Evolutionary conservation across 768 basidiomycete genomes (phyloP), one percentile per base, ranked within the genome.

Genomic region (Cytidiella melzeri): DNA sequence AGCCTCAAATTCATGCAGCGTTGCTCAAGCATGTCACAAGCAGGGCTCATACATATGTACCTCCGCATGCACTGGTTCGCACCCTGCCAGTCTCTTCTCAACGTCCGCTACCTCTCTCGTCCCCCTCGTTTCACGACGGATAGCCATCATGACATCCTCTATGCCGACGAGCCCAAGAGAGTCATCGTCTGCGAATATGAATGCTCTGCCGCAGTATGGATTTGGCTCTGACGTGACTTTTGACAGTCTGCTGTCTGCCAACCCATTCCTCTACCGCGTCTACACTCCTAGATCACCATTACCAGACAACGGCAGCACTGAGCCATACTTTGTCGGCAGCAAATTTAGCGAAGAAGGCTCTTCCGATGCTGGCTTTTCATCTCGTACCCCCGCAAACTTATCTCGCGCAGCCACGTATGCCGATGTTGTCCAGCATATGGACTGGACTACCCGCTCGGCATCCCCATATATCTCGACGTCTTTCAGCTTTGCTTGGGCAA

Each of bases 401-500:
- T 44, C 53, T 58, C 62, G 25, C 65, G 55, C 47, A 13, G 49
- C 54, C 46, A 74, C 77, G 1, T 88, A 84, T 61, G 68, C 68
- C 5, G 87, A 87, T 58, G 81, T 83, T 41, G 76, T 72, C 45
- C 73, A 68, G 53, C 82, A 89, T 59, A 78, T 90, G 79, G 81
- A 87, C 50, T 87, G 85, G 83, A 83, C 83, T 19, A 85, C 81
- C n/a, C 75, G 81, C 52, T 69, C 79, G 4, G 72, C 77, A 18
- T 90, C 87, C 0, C 73, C 79, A 4, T 89, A 78, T 53, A 75
- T 89, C 39, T 84, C 87, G 2, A 76, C 84, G 2, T 87, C 87
- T 4, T 88, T 89, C 63, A 88, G 83, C 68, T 85, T 89, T 55
- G 77, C 75, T 30, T 90, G 87, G 87, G 80, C 85, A 6, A 73